Conservation (phyloP, 805 yeast genomes). For the Groenewaldozyma tartarivorans region DNA sequence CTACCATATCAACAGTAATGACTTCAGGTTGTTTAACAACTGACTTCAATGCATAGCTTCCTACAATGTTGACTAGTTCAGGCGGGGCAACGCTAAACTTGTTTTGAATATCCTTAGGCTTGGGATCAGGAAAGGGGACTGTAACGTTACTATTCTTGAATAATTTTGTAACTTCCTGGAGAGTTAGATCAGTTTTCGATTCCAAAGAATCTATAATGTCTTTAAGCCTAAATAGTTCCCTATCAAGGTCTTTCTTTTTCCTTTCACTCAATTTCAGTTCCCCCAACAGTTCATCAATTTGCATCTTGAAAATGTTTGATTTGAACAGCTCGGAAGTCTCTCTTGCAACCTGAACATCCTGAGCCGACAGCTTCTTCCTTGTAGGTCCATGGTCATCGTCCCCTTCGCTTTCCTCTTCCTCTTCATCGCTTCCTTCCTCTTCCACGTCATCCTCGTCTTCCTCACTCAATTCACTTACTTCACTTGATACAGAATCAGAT, state of each 20-base stretch:
- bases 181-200: conserved; percentile 35
- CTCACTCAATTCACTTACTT: conserved; percentile 4
- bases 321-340: conserved; percentile 92
- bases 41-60: conserved; percentile 82
- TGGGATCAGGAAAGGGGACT: conserved; percentile 87
- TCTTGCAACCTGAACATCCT: conserved; percentile 83
- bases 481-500: conserved; percentile 4
- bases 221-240: conserved; percentile 63
- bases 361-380: conserved; percentile 35
- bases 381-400: conserved; percentile 9
- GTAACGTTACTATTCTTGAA: conserved; percentile 42
- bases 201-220: conserved; percentile 54
- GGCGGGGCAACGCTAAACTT: conserved; percentile 65
- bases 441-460: conserved; percentile 7
- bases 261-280: conserved; percentile 71
- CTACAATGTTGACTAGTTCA: conserved; percentile 65
- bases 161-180: conserved; percentile 50
- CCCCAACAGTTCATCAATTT: conserved; percentile 80
- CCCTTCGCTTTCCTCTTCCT: conserved; percentile 12
- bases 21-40: conserved; percentile 60
- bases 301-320: conserved; percentile 89
- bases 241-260: conserved; percentile 57
- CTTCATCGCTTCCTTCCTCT: conserved; percentile 11
- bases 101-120: conserved; percentile 63
- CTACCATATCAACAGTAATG: conserved; percentile 63